Base-by-base conservation (phyloP, 2,329 filamentous ascomycete species). In the Pyrenophora seminiperda region DNA sequence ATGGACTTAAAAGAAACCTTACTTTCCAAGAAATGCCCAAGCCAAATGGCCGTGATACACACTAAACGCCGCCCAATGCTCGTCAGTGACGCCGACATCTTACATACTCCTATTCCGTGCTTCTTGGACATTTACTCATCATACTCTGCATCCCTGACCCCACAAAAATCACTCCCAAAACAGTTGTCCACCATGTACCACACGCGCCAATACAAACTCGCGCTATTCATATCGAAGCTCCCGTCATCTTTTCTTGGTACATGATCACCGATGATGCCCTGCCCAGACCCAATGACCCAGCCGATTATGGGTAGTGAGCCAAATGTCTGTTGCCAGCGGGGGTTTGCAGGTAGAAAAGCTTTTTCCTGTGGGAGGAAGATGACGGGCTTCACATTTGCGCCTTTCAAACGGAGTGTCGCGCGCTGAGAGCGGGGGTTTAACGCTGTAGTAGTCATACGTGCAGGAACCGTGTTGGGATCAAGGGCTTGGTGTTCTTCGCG, bases 221-320 rank as follows among this genome's bases (percentile, higher is more conserved):
- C 83, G 37, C 76, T 78, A 33, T 83, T 83, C 78, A 86, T 89
- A 72, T 97, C 92, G 62, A 96, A 92, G 33, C 84, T 85, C 49
- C 89, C 90, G 34, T 81, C 78, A 44, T 91, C 88, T 44, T 81
- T 87, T 33, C 87, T 80, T 6, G 90, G 90, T 31, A 93, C 84
- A 67, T 88, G 82, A 66, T 85, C 85, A 5, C 89, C 89, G 63
- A 93, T 91, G 72, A 92, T 84, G 62, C 80, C 74, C 15, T 77
- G 75, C 6, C 73, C 73, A 7, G 71, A 72, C 5, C 77, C 76
- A 39, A 80, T 63, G 29, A 78, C 70, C 52, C 67, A 72, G 3
- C 68, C 71, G 32, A 75, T 75, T 77, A 85, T 57, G 76, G 79
- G 75, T 81, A 86, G 76, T 29, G 63, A 73, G 61, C 51, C 74